Conservation (phyloP, 2,329 filamentous ascomycete species). For the Pyricularia sp. region DNA sequence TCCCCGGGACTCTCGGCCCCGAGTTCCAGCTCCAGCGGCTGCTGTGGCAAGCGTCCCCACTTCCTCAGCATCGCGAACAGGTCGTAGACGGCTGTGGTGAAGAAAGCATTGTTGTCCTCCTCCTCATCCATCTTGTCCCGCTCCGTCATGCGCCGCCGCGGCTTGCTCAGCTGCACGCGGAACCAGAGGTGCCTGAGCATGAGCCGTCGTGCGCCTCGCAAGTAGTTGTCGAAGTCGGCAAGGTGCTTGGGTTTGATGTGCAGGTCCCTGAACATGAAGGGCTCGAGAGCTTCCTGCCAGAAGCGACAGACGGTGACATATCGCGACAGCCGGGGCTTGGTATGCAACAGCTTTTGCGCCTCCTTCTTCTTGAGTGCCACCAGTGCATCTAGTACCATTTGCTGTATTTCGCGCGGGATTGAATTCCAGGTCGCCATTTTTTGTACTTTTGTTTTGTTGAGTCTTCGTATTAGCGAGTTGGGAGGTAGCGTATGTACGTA, state of each 20-base stretch:
- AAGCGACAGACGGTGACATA: constrained; percentile 17
- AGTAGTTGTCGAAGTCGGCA: constrained; percentile 12
- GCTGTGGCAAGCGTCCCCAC: constrained; percentile 12
- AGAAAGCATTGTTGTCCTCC: constrained; percentile 16
- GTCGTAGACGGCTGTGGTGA: constrained; percentile 15
- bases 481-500: neutral
- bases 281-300: constrained; percentile 17
- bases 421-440: constrained; percentile 3
- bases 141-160: constrained; percentile 9
- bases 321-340: constrained; percentile 6
- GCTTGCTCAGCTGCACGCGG: constrained; percentile 14
- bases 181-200: constrained; percentile 14
- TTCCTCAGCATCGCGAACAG: constrained; percentile 15
- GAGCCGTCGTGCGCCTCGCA: constrained; percentile 13
- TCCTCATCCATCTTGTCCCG: constrained; percentile 16
- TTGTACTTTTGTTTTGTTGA: neutral
- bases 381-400: constrained; percentile 3
- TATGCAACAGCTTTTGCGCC: neutral
- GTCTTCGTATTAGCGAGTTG: neutral
- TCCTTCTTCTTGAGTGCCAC: neutral
- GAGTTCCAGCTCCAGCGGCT: constrained; percentile 15
- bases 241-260: constrained; percentile 12
- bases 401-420: constrained; percentile 5
- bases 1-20: constrained; percentile 14
- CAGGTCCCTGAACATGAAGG: constrained; percentile 14